Conservation (phyloP, 768 basidiomycete genomes). For the Naganishia randhawae region DNA sequence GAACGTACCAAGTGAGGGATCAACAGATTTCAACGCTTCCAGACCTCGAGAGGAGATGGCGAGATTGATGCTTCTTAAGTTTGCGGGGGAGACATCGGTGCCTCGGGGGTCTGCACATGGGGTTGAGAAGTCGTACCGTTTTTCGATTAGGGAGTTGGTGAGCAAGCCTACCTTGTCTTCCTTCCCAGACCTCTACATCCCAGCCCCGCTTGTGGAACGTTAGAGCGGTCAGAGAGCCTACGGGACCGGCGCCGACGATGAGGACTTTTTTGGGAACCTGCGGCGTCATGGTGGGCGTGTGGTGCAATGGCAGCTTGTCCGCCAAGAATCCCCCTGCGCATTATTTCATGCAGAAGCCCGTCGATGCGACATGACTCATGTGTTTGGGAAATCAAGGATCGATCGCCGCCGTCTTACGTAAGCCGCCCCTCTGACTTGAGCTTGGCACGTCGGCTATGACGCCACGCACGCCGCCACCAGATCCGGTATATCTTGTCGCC, state of each 20-base stretch:
- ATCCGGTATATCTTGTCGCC: background rate
- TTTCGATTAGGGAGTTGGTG: background rate
- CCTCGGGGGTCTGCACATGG: constrained; percentile 41
- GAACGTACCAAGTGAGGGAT: constrained; percentile 51
- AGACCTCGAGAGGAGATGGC: constrained; percentile 92
- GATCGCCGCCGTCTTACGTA: background rate
- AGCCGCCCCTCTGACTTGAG: background rate
- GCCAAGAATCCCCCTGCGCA: too few species aligned
- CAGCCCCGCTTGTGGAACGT: constrained; percentile 82
- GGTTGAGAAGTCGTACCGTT: background rate
- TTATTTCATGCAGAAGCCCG: too few species aligned
- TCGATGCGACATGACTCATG: too few species aligned
- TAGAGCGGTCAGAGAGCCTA: constrained; percentile 85
- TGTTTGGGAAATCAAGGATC: too few species aligned
- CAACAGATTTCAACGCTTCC: constrained; percentile 75
- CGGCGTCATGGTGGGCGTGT: background rate
- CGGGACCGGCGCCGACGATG: constrained; percentile 77
- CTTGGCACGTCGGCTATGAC: background rate
- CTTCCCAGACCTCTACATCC: constrained; percentile 50
- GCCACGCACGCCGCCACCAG: background rate
- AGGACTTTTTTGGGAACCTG: constrained; percentile 38
- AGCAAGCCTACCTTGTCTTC: constrained; percentile 40
- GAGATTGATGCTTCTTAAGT: constrained; percentile 81
- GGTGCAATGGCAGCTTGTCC: too few species aligned
- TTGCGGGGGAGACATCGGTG: constrained; percentile 34